phyloP scores from a whole-genome alignment of 306 rosid species.

The Macrotyloma uniflorum region DNA sequence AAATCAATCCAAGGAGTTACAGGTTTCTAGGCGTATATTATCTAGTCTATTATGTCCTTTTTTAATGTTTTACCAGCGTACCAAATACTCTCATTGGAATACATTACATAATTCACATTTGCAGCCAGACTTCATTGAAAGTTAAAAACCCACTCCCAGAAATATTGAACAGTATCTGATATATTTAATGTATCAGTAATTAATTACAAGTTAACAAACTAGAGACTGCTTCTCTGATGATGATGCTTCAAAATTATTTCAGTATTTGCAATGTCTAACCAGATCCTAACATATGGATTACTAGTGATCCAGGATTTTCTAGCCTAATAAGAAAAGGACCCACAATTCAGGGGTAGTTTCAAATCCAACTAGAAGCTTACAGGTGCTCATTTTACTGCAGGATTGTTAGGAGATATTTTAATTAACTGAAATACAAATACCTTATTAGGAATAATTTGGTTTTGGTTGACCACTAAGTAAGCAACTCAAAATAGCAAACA shows the following conservation, averaged over 20 bases:
- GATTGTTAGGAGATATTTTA: not conserved
- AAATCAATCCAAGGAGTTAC: conserved; percentile 10
- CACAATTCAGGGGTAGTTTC: not conserved
- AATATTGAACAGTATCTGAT: not conserved
- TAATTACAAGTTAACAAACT: not conserved
- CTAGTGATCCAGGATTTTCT: conserved; percentile 4
- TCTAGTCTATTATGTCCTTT: not conserved
- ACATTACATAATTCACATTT: not conserved
- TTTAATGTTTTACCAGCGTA: not conserved
- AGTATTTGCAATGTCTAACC: conserved; percentile 18
- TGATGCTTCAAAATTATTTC: conserved; percentile 14
- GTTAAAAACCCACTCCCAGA: not conserved
- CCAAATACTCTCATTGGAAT: not conserved
- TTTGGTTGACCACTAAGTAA: not conserved
- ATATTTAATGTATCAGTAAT: not conserved
- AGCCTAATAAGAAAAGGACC: not conserved
- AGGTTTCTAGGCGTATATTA: not conserved
- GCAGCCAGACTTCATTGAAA: conserved; percentile 8
- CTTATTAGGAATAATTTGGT: conserved; percentile 24
- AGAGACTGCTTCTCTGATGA: not conserved
- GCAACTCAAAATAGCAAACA: conserved; percentile 7
- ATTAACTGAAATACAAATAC: conserved; percentile 29
- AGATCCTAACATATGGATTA: conserved; percentile 7
- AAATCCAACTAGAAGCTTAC: conserved; percentile 26
- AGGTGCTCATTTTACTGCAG: conserved; percentile 1